Base-by-base conservation (phyloP, 148 eudicot species). In the Dianthus caryophyllus region DNA sequence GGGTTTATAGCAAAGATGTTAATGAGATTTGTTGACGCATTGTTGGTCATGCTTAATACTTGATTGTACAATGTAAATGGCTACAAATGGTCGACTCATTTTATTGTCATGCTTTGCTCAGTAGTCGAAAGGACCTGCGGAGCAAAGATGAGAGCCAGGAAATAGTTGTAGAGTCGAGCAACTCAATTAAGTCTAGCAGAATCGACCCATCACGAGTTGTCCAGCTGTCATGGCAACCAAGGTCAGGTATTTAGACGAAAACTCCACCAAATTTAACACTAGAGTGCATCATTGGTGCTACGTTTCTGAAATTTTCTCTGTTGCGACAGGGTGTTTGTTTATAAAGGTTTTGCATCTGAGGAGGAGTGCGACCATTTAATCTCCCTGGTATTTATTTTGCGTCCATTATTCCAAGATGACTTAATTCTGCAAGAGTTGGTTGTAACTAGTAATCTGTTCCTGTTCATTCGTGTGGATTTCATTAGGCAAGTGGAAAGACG, bases 171-270 rank as follows among this genome's bases (percentile, higher is more conserved):
- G 80, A 65, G 64, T 57, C 57, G 41, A 71, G 71, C 54, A 61
- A n/a, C 64, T 66, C 79, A 8, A 33, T 65, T 66, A 80, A 46
- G 7, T 77, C 70, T 33, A 68, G 63, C 73, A 80, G 83, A 64
- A 27, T 87, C 61, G 77, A 92, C 76, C 96, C 96, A 17, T 82
- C 91, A 68, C 82, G 68, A 69, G 91, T 87, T 71, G 70, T 77
- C 61, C 87, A 85, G 62, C 78, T 89, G 41, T 87, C 96, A 48
- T 84, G 94, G 96, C 83, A 67, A 75, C 98, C 98, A 89, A 93
- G 98, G 98, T 93, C 87, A 87, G 89, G 94, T 89, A 82, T 73
- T 80, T 83, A 64, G 64, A 65, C 65, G 64, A 50, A 41, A 30
- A 31, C 59, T 67, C 20, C 49, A 46, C 58, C 18, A 18, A 61